Conservation (phyloP, 2,329 filamentous ascomycete genomes). For the Cladosporium sp. region DNA sequence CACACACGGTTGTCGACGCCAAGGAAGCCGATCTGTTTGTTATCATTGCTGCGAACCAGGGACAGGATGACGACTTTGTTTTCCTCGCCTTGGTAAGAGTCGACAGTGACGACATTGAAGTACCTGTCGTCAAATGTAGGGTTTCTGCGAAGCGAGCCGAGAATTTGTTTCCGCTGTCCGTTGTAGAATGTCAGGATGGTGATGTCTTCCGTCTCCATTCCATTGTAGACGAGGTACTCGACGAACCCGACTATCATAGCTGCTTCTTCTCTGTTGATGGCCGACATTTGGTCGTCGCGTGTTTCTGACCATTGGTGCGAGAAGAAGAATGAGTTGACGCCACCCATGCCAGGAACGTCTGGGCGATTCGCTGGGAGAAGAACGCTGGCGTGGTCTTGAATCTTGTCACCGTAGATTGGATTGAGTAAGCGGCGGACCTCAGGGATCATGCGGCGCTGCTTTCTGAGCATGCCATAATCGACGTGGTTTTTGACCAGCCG, state of each 20-base stretch:
- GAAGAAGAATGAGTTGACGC: conserved; percentile 62
- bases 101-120: conserved; percentile 72
- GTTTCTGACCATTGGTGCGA: conserved; percentile 67
- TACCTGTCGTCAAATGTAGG: conserved; percentile 31
- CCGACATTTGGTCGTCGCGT: conserved; percentile 64
- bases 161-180: conserved; percentile 71
- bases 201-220: conserved; percentile 61
- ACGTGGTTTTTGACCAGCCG: conserved; percentile 68
- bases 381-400: conserved; percentile 61
- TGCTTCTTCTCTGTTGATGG: conserved; percentile 71
- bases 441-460: conserved; percentile 73
- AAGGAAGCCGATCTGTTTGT: conserved; percentile 70
- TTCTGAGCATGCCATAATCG: conserved; percentile 64
- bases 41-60: conserved; percentile 69
- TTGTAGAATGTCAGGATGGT: conserved; percentile 88
- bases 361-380: conserved; percentile 47
- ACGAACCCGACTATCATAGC: conserved; percentile 74
- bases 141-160: conserved; percentile 47
- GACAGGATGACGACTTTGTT: conserved; percentile 83
- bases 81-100: conserved; percentile 89
- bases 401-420: conserved; percentile 63
- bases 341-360: conserved; percentile 64
- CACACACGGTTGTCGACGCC: conserved; percentile 64
- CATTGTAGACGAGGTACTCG: conserved; percentile 71
- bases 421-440: conserved; percentile 63